phyloP scores from a whole-genome alignment of 805 yeast genomes.

The Komagataella kurtzmanii region DNA sequence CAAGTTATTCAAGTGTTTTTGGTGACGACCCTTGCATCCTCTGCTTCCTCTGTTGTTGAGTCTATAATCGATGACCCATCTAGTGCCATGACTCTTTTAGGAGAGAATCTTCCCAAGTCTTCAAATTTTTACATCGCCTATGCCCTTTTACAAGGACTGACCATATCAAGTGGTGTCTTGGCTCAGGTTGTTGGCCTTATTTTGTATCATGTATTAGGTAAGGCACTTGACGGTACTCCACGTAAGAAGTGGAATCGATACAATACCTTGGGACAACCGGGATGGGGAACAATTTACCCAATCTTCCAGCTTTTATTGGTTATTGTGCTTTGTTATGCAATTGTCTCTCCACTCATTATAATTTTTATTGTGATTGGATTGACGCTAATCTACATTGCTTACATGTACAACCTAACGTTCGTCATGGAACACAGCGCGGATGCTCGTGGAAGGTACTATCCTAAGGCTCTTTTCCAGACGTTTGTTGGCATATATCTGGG shows the following conservation, averaged over 20 bases:
- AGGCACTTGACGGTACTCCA: conserved; percentile 73
- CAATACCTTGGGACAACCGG: conserved; percentile 48
- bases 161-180: conserved; percentile 63
- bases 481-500: conserved; percentile 63
- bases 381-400: conserved; percentile 45
- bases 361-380: conserved; percentile 53
- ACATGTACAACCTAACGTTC: conserved; percentile 46
- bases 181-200: conserved; percentile 66
- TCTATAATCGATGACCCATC: conserved; percentile 49
- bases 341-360: conserved; percentile 64
- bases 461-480: conserved; percentile 56
- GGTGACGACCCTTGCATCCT: conserved; percentile 57
- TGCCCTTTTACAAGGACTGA: conserved; percentile 69
- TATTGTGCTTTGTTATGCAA: conserved; percentile 61
- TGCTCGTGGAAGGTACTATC: conserved; percentile 61
- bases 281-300: conserved; percentile 80
- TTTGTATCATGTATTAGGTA: conserved; percentile 57
- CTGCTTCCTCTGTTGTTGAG: conserved; percentile 56
- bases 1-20: conserved; percentile 61
- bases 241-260: conserved; percentile 81
- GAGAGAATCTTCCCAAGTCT: conserved; percentile 73
- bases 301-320: conserved; percentile 61
- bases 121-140: conserved; percentile 83
- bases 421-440: conserved; percentile 50
- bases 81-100: conserved; percentile 61